Base-by-base conservation (phyloP, 23 red algal species). In the Gracilaria vermiculophylla region DNA sequence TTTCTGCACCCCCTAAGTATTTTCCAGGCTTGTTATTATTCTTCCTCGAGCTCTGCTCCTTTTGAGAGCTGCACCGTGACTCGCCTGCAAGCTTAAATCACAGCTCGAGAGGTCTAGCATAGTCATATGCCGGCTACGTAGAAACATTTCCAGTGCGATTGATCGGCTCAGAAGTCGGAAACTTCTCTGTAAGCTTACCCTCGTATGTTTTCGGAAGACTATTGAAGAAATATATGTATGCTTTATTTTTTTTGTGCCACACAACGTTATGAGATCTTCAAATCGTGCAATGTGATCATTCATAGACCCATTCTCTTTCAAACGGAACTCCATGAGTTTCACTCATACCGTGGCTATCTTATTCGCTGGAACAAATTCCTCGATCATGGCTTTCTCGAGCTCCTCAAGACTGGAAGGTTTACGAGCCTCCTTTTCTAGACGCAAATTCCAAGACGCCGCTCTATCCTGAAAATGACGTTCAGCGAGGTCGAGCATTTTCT, bases 371-470 rank as follows among this genome's bases (percentile, higher is more conserved):
- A 81, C 47, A 61, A 81, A 81, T 29, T 81, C 23, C 39, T 31
- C 53, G 52, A 81, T 29, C 77, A 81, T 81, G 28, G 77, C 45
- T 57, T 81, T 61, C 53, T 81, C 19, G 5, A 81, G 53, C 29
- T 60, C 76, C 32, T 56, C 48, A 12, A 81, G 77, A 60, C 45
- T 81, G 24, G 8, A 27, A 29, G 77, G 45, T 32, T 81, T 81
- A 60, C 27, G 51, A 52, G 20, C 52, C 9, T 58, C 52, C n/a
- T 24, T 60, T 41, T 81, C 77, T 51, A 81, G 77, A 28, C 77
- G 77, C 77, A 81, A 55, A 13, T 60, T 81, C 77, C 49, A 58
- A 5, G 77, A 55, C 19, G 45, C 49, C 14, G 77, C 77, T 32
- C 77, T 56, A 27, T 81, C 17, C 20, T 81, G 77, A 36, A 81